phyloP scores from a whole-genome alignment of 805 yeast species.

The Phaffomyces antillensis region DNA sequence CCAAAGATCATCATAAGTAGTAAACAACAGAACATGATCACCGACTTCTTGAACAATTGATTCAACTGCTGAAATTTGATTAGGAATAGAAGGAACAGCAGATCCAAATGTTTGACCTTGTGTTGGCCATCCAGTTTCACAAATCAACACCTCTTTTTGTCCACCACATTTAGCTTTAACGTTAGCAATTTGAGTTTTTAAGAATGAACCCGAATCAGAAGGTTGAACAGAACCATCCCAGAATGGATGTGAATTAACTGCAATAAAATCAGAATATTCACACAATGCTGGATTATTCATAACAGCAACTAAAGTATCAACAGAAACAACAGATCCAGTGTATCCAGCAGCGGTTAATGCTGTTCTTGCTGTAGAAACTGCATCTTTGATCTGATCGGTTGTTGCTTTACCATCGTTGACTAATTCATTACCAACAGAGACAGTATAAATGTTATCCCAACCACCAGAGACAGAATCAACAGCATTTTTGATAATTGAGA shows the following conservation, averaged over 20 bases:
- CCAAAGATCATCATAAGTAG: slow-evolving; percentile 60
- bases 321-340: slow-evolving; percentile 53
- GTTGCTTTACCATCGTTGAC: slow-evolving; percentile 46
- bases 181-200: slow-evolving; percentile 38
- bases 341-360: slow-evolving; percentile 40
- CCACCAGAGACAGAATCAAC: slow-evolving; percentile 37
- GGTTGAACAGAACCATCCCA: slow-evolving; percentile 52
- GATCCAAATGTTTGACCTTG: slow-evolving; percentile 45
- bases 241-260: slow-evolving; percentile 63
- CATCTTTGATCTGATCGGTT: slow-evolving; percentile 38
- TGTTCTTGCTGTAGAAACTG: slow-evolving; percentile 40
- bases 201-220: slow-evolving; percentile 46
- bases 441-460: slow-evolving; percentile 53
- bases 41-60: slow-evolving; percentile 41
- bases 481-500: slow-evolving; percentile 37
- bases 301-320: slow-evolving; percentile 60
- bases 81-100: slow-evolving; percentile 47
- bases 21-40: slow-evolving; percentile 47
- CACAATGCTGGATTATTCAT: slow-evolving; percentile 45
- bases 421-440: slow-evolving; percentile 59
- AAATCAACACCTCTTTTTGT: slow-evolving; percentile 37
- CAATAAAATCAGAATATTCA: slow-evolving; percentile 51
- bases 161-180: slow-evolving; percentile 40
- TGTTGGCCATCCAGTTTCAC: slow-evolving; percentile 72
- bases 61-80: slow-evolving; percentile 47